A percentile compares a stretch with the other conserved stretches of the same genome.
Evolutionary conservation across 140 eudicot species (phyloP).

Genomic region (Anethum foeniculum): DNA sequence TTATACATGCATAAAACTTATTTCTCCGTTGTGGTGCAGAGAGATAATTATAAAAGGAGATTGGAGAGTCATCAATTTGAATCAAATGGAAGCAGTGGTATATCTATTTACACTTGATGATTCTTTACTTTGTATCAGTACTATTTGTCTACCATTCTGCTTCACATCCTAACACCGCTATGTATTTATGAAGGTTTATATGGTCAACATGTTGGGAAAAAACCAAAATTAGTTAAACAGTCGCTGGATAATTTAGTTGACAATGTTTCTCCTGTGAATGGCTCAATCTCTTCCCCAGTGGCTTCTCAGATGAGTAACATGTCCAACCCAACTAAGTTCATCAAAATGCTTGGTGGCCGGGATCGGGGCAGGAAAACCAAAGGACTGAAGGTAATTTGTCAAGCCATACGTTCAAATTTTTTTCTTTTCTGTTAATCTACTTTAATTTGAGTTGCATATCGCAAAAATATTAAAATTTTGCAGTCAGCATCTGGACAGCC

Average conservation of each 20-base stretch:
- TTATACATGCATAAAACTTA: neutral
- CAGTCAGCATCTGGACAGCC: slow-evolving; percentile 54
- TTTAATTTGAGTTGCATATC: slow-evolving; percentile 11
- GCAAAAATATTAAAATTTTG: slow-evolving; percentile 13
- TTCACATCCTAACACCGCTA: neutral
- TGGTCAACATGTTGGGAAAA: slow-evolving; percentile 47
- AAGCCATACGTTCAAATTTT: neutral
- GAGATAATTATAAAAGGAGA: slow-evolving; percentile 65
- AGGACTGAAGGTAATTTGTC: slow-evolving; percentile 48
- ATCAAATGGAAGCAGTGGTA: slow-evolving; percentile 80
- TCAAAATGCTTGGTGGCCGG: slow-evolving; percentile 54
- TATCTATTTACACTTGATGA: slow-evolving; percentile 16
- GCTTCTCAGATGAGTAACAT: slow-evolving; percentile 91
- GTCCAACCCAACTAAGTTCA: slow-evolving; percentile 63
- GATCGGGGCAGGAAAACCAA: slow-evolving; percentile 70
- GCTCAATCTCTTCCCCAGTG: slow-evolving; percentile 50
- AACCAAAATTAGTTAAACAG: slow-evolving; percentile 42
- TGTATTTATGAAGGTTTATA: slow-evolving; percentile 32
- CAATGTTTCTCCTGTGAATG: slow-evolving; percentile 33
- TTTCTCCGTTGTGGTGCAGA: slow-evolving; percentile 32
- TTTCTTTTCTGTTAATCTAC: slow-evolving; percentile 7
- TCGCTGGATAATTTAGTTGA: slow-evolving; percentile 44
- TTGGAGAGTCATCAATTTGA: slow-evolving; percentile 65
- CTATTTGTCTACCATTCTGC: neutral
- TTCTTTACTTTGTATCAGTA: slow-evolving; percentile 9